Conservation (phyloP, 139 green algal genomes). For the Tetradesmus lagerheimii region DNA sequence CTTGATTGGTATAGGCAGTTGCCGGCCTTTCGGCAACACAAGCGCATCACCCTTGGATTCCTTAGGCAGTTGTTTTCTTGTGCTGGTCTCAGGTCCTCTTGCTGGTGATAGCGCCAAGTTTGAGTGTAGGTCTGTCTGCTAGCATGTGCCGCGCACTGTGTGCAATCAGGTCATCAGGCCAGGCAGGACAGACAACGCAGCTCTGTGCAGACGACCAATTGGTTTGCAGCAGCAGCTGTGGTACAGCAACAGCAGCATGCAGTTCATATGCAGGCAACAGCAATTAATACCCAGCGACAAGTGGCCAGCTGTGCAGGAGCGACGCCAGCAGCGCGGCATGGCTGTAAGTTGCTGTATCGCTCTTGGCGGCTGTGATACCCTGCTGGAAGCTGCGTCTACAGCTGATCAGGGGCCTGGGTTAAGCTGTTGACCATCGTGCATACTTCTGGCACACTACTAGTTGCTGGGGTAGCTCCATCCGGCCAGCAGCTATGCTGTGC, state of each 20-base stretch:
- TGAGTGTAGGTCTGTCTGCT: background rate
- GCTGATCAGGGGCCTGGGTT: background rate
- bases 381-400: background rate
- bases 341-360: background rate
- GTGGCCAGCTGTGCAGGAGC: background rate
- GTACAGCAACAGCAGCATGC: background rate
- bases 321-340: background rate
- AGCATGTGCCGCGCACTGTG: background rate
- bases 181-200: background rate
- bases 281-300: background rate
- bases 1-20: background rate
- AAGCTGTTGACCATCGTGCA: background rate
- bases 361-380: background rate
- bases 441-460: too few species aligned
- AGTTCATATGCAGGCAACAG: background rate
- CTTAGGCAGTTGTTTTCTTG: background rate
- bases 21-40: background rate
- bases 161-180: background rate
- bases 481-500: too few species aligned
- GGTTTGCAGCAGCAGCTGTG: background rate
- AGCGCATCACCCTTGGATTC: background rate
- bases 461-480: too few species aligned
- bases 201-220: background rate
- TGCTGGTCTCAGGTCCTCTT: background rate
- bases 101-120: background rate